Base-by-base conservation (phyloP, 23 red algal genomes). In the Pyropia yezoensis region DNA sequence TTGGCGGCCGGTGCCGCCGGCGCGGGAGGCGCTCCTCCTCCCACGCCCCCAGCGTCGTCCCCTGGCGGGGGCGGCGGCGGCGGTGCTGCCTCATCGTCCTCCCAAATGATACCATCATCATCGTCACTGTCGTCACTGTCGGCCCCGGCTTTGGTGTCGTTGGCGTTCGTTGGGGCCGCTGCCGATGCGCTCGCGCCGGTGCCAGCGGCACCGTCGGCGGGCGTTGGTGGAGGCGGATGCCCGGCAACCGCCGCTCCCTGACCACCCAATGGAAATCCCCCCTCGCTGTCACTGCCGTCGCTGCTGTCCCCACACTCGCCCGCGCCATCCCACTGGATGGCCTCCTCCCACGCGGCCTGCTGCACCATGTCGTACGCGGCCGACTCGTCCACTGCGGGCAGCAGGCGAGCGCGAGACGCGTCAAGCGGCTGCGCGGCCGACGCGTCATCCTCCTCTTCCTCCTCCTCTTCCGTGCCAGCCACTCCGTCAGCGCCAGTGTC, bases 291-390 rank as follows among this genome's bases (percentile, higher is more conserved):
- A 8, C 11, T 13, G 45, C 74, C 63, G 18, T 79, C 73, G 25
- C 25, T 71, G 17, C 26, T 25, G 57, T 83, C 68, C 1, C 39
- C 52, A 75, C 77, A 73, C 7, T 63, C 75, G 56, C 71, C 74
- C 29, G 66, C 33, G 1, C 75, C 83, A n/a, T 73, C 61, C 90
- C 90, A 95, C 21, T 56, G 61, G 33, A 95, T 83, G 25, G 87
- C 66, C 54, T 73, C 68, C 63, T 95, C 90, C 90, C 90, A 95
- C 13, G 65, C 58, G 13, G 66, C 45, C 57, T 88, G 82, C 65
- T 88, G 64, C 22, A 83, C 63, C 34, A 85, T 61, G 5, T 30
- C 29, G 33, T 52, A n/a, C 21, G 14, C 34, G 51, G 20, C 2
- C 17, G 19, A 25, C 20, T 58, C 54, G 24, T 39, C 51, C 16